A percentile compares a stretch with the other conserved stretches of the same genome.
Conservation (phyloP, 306 rosid species). For the Cicer arietinum region DNA sequence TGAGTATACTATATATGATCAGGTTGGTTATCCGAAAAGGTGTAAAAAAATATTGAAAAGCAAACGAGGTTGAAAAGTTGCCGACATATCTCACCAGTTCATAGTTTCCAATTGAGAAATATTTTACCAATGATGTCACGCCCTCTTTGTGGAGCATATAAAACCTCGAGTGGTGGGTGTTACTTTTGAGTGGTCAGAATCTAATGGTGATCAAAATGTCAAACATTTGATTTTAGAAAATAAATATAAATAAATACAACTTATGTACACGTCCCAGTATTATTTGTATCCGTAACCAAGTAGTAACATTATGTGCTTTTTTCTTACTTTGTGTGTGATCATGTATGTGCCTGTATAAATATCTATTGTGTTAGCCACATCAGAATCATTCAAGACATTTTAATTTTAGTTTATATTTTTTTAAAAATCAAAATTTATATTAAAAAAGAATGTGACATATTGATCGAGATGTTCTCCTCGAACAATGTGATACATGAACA, state of each 20-base stretch:
- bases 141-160: constrained; percentile 37
- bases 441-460: too few species aligned
- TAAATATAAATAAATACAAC: neutral
- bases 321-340: too few species aligned
- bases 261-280: neutral
- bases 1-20: neutral
- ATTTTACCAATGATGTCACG: constrained; percentile 54
- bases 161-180: constrained; percentile 48
- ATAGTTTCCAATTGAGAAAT: constrained; percentile 48
- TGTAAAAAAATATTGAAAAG: constrained; percentile 35
- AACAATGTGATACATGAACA: neutral
- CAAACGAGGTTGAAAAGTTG: constrained; percentile 56
- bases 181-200: constrained; percentile 51
- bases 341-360: too few species aligned
- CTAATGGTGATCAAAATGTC: constrained; percentile 58
- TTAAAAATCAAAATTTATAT: too few species aligned
- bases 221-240: constrained; percentile 43
- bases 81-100: constrained; percentile 47
- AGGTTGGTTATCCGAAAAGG: constrained; percentile 53
- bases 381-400: too few species aligned
- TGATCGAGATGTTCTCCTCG: too few species aligned
- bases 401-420: too few species aligned
- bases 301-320: too few species aligned
- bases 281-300: neutral
- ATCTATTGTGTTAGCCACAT: too few species aligned